Evolutionary conservation across 345 rosid genomes (phyloP), one percentile per base, ranked within the genome.

Genomic region (Trapa bicornis): DNA sequence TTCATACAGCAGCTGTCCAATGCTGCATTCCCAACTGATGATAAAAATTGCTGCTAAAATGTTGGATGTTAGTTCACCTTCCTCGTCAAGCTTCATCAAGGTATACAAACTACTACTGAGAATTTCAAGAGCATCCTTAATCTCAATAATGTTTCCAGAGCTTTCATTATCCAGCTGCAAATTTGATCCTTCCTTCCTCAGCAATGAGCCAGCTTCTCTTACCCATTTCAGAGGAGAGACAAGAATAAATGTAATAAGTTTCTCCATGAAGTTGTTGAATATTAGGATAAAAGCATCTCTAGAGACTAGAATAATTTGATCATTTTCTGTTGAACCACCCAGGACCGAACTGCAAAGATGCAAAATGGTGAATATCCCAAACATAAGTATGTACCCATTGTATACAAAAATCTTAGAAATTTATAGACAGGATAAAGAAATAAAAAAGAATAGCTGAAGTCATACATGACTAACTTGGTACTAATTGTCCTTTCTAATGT

Each of bases 1-100:
- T 68, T 80, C 68, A 58, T 74, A 85, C 71, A 77, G 37, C 3
- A 73, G 67, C 35, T 69, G 68, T 67, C 64, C 73, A 75, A 88
- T 78, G 80, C 80, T 72, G 61, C 75, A 66, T 77, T 94, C 97
- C 91, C 95, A 85, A 72, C 77, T 73, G 64, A 89, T 84, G 57
- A 89, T 75, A 76, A 80, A 87, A 45, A 87, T 54, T 47, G 84
- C 83, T 64, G 91, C 85, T 68, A 80, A 68, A 75, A 89, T 76
- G 67, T 76, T 69, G 75, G 95, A 75, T 73, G 87, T 75, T 65
- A 91, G 78, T 68, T 53, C 77, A 63, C 64, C 69, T 71, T 86
- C 92, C 64, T 87, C 85, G 73, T 76, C 76, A 57, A 88, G 77
- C 69, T 72, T 65, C 69, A 70, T 75, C 68, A 91, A 79, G 80